Conservation (phyloP, 345 rosid species). For the Isatis tinctoria region DNA sequence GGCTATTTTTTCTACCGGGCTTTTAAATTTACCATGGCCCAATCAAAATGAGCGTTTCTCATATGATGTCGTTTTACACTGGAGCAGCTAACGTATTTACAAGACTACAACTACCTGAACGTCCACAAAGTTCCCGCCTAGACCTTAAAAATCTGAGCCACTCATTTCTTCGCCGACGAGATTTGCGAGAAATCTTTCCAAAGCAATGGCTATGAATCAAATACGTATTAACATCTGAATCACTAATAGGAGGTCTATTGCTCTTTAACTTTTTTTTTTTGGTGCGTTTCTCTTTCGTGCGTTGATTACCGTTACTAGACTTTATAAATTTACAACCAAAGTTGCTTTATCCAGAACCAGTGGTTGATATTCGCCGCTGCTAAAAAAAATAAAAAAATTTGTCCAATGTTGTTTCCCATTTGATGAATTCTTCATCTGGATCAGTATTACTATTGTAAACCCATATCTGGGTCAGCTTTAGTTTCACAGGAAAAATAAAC, state of each 20-base stretch:
- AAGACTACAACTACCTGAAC: neutral
- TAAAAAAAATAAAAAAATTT: neutral
- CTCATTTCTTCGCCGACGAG: neutral
- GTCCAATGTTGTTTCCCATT: neutral
- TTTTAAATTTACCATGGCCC: neutral
- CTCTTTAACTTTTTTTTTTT: neutral
- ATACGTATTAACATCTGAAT: neutral
- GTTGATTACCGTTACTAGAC: no score
- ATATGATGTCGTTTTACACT: neutral
- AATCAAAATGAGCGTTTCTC: neutral
- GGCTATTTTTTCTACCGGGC: neutral
- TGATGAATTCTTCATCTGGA: neutral
- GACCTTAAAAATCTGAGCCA: neutral
- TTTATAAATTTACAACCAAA: neutral
- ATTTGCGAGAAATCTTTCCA: neutral
- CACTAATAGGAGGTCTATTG: neutral
- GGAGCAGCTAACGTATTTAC: neutral
- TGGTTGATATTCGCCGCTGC: neutral
- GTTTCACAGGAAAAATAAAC: neutral
- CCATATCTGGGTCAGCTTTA: neutral
- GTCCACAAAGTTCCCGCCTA: neutral
- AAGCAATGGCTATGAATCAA: neutral
- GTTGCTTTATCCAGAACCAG: constrained; percentile 17
- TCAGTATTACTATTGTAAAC: neutral
- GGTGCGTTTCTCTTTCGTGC: no score